A percentile compares a stretch with the other conserved stretches of the same genome.
Conservation (phyloP, 345 rosid species). For the Excoecaria agallocha region DNA sequence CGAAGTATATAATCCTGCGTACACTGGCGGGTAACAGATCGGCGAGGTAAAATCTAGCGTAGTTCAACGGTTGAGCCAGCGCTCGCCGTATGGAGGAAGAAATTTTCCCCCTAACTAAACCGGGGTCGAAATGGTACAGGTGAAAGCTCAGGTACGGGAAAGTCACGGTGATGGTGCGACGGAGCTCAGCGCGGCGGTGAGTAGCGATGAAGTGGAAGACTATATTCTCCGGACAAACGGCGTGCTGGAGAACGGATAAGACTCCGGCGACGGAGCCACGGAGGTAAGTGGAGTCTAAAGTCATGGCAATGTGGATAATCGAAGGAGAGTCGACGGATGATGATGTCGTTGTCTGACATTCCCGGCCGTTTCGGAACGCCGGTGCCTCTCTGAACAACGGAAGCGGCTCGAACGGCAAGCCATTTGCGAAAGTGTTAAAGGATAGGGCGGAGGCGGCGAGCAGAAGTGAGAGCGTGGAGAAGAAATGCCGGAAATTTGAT, state of each 20-base stretch:
- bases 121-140: conserved; percentile 67
- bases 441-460: conserved; percentile 7
- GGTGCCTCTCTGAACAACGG: conserved; percentile 64
- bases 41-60: conserved; percentile 84
- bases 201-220: conserved; percentile 80
- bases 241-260: conserved; percentile 79
- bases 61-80: conserved; percentile 80
- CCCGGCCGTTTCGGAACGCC: conserved; percentile 67
- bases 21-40: conserved; percentile 65
- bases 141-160: conserved; percentile 71
- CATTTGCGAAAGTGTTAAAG: not conserved
- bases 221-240: conserved; percentile 75
- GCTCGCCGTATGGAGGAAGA: conserved; percentile 73
- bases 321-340: conserved; percentile 29
- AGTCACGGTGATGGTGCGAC: conserved; percentile 54
- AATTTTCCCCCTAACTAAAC: conserved; percentile 61
- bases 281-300: conserved; percentile 80
- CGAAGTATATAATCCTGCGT: conserved; percentile 74
- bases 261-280: conserved; percentile 89
- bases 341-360: conserved; percentile 44
- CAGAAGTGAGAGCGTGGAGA: conserved; percentile 12
- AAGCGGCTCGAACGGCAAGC: conserved; percentile 24
- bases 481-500: not conserved
- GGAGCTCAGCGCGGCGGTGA: conserved; percentile 48
- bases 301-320: conserved; percentile 73